A percentile compares a stretch with the other conserved stretches of the same genome.
Evolutionary conservation across 2,329 filamentous ascomycete genomes (phyloP).

Genomic region (Aureobasidium mangrovei): DNA sequence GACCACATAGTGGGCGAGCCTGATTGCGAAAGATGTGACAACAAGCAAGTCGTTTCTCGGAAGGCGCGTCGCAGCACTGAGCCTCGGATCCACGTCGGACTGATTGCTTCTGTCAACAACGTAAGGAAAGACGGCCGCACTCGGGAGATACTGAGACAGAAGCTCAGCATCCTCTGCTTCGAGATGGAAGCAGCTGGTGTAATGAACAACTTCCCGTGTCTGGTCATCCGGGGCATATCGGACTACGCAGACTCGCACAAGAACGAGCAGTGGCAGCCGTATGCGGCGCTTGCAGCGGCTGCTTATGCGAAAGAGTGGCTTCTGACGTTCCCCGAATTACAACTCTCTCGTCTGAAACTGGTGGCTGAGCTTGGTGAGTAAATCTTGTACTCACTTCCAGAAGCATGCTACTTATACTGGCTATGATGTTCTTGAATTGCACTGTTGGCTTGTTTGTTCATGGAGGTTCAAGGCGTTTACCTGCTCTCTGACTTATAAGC

Average conservation of each 20-base stretch:
- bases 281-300: slow-evolving; percentile 19
- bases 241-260: slow-evolving; percentile 23
- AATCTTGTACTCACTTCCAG: too few species aligned
- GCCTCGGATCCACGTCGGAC: slow-evolving; percentile 10
- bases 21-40: slow-evolving; percentile 1
- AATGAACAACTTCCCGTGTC: slow-evolving; percentile 20
- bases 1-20: background rate
- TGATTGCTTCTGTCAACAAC: slow-evolving; percentile 15
- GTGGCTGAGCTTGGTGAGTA: too few species aligned
- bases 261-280: slow-evolving; percentile 20
- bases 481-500: too few species aligned
- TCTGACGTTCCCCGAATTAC: too few species aligned
- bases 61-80: background rate
- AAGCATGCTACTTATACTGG: too few species aligned
- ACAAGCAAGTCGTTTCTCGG: background rate
- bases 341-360: too few species aligned
- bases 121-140: slow-evolving; percentile 11
- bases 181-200: slow-evolving; percentile 23
- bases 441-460: too few species aligned
- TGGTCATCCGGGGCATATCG: slow-evolving; percentile 21
- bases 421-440: too few species aligned
- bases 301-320: slow-evolving; percentile 20
- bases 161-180: slow-evolving; percentile 18
- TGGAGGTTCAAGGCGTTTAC: too few species aligned
- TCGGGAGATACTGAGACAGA: slow-evolving; percentile 16